Conservation (phyloP, 1,284 basidiomycete species). For the Rhodotorula mucilaginosa region DNA sequence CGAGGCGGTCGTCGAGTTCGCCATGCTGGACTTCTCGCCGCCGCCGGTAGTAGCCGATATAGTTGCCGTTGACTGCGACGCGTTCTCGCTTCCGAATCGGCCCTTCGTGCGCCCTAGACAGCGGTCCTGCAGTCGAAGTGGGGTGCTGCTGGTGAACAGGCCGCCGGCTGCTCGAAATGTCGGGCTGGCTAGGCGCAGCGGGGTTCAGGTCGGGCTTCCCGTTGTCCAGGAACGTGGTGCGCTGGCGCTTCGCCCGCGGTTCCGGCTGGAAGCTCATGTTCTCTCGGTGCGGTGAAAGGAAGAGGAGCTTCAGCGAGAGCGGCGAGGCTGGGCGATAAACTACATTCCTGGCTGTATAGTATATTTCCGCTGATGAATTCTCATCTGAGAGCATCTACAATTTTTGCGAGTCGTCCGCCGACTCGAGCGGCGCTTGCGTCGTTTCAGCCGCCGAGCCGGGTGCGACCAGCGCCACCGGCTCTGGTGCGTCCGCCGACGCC, state of each 20-base stretch:
- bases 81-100: neutral
- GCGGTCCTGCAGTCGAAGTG: neutral
- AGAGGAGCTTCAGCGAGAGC: neutral
- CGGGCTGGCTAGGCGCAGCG: neutral
- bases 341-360: too few species aligned
- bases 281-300: neutral
- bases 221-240: neutral
- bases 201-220: slow-evolving; percentile 9
- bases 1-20: slow-evolving; percentile 64
- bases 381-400: too few species aligned
- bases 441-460: neutral
- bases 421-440: neutral
- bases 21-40: slow-evolving; percentile 47
- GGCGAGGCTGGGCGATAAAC: too few species aligned
- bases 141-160: neutral
- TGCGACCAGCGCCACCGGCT: neutral
- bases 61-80: slow-evolving; percentile 8
- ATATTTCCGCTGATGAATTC: too few species aligned
- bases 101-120: neutral
- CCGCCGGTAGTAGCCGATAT: slow-evolving; percentile 13
- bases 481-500: neutral
- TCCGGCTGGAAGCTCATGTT: neutral
- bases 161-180: neutral
- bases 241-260: neutral
- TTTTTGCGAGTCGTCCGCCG: too few species aligned